Percentiles rank a stretch among this genome's conserved stretches.
Evolutionary conservation across 208 protist genomes (phyloP).

Genomic region (Wallacemonas sp.): DNA sequence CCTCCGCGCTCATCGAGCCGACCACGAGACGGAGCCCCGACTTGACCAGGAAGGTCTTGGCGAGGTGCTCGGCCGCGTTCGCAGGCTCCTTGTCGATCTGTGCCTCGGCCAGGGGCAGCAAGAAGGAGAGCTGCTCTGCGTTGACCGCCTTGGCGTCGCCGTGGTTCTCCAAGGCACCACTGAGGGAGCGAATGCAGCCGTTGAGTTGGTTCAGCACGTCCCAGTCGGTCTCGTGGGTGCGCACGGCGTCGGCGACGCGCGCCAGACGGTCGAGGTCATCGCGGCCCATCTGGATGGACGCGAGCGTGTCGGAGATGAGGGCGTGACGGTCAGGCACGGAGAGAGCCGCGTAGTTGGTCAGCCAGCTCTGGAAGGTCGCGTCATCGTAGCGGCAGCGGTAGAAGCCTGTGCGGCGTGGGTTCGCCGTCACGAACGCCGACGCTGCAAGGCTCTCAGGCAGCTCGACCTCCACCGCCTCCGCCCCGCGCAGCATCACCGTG

Average conservation of each 20-base stretch:
- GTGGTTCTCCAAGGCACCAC: slow-evolving; percentile 43
- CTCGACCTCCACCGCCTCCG: slow-evolving; percentile 37
- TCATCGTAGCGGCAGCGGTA: slow-evolving; percentile 88
- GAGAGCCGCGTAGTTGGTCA: slow-evolving; percentile 52
- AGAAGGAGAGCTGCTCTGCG: slow-evolving; percentile 31
- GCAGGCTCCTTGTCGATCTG: slow-evolving; percentile 11
- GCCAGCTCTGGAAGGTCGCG: slow-evolving; percentile 43
- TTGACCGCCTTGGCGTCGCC: slow-evolving; percentile 22
- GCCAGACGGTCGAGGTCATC: slow-evolving; percentile 55
- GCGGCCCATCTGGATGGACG: slow-evolving; percentile 75
- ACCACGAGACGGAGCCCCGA: slow-evolving; percentile 23
- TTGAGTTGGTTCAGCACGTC: slow-evolving; percentile 62
- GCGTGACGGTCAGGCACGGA: slow-evolving; percentile 44
- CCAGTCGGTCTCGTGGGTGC: slow-evolving; percentile 45
- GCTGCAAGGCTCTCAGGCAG: slow-evolving; percentile 36
- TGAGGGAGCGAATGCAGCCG: slow-evolving; percentile 34
- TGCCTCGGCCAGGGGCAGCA: slow-evolving; percentile 29
- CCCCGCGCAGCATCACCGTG: slow-evolving; percentile 53
- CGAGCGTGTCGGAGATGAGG: slow-evolving; percentile 76
- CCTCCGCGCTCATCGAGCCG: slow-evolving; percentile 8
- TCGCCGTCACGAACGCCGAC: slow-evolving; percentile 60
- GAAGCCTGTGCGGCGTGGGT: slow-evolving; percentile 76
- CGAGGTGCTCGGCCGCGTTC: slow-evolving; percentile 28
- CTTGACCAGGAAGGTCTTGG: slow-evolving; percentile 41
- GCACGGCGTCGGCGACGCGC: slow-evolving; percentile 36